phyloP scores from a whole-genome alignment of 2,329 filamentous ascomycete species.

The Colletotrichum sp. region DNA sequence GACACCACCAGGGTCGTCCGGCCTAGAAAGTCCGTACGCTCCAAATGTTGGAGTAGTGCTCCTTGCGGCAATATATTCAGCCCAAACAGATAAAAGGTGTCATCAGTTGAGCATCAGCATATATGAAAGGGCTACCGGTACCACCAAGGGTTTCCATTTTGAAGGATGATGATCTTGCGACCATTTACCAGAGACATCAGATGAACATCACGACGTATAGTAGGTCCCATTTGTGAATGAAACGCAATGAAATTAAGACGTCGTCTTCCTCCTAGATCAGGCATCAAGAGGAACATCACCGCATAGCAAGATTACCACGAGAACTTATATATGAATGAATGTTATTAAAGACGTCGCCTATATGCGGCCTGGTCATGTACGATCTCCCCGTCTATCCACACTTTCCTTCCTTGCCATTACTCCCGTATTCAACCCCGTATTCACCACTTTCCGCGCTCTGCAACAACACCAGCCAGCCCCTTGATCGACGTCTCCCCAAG shows the following conservation, averaged over 20 bases:
- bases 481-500: conserved; percentile 14
- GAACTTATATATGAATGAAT: not conserved
- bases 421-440: not conserved
- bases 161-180: not conserved
- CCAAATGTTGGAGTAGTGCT: not conserved
- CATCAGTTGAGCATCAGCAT: rapidly evolving
- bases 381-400: not conserved
- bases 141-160: not conserved
- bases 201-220: not conserved
- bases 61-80: not conserved
- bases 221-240: not conserved
- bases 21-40: not conserved
- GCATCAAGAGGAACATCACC: not conserved
- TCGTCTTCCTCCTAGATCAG: not conserved
- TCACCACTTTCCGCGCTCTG: conserved; percentile 1
- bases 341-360: not conserved
- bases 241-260: not conserved
- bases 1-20: not conserved
- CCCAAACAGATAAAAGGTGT: not conserved
- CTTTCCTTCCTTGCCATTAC: not conserved
- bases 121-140: not conserved
- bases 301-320: not conserved
- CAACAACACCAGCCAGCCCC: not conserved
- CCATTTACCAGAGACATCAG: not conserved
- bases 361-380: not conserved